Evolutionary conservation across 176 grass and related monocot genomes (phyloP).

Genomic region (Oryza longistaminata): DNA sequence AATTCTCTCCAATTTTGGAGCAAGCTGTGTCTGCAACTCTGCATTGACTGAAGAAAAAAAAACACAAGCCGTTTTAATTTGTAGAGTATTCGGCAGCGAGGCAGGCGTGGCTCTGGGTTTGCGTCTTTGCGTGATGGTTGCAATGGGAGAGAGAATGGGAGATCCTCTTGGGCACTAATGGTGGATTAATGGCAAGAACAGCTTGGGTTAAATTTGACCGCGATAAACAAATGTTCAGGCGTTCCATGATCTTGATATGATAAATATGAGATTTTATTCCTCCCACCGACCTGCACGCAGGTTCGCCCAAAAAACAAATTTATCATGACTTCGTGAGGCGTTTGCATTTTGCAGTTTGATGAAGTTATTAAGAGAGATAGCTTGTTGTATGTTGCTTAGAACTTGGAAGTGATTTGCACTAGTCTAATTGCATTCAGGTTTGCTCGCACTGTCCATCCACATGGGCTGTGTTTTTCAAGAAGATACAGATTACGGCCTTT

Average conservation of each 20-base stretch:
- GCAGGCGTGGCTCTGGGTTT: background rate
- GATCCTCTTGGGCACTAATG: background rate
- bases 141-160: background rate
- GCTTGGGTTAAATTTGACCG: constrained; percentile 15
- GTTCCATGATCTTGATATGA: background rate
- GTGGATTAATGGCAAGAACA: background rate
- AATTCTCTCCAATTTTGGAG: background rate
- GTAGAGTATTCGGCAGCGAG: background rate
- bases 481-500: background rate
- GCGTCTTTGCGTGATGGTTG: constrained; percentile 7
- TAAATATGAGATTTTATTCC: constrained; percentile 16
- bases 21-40: background rate
- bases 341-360: background rate
- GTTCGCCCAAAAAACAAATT: background rate
- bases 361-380: background rate
- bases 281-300: background rate
- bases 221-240: constrained; percentile 26
- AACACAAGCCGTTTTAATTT: background rate
- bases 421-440: background rate
- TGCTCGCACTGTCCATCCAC: background rate
- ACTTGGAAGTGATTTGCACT: background rate
- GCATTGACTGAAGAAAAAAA: background rate
- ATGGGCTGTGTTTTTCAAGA: background rate
- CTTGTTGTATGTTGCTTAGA: background rate
- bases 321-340: background rate